Evolutionary conservation across 2,329 filamentous ascomycete genomes (phyloP).

Genomic region (Aspergillus terreus): DNA sequence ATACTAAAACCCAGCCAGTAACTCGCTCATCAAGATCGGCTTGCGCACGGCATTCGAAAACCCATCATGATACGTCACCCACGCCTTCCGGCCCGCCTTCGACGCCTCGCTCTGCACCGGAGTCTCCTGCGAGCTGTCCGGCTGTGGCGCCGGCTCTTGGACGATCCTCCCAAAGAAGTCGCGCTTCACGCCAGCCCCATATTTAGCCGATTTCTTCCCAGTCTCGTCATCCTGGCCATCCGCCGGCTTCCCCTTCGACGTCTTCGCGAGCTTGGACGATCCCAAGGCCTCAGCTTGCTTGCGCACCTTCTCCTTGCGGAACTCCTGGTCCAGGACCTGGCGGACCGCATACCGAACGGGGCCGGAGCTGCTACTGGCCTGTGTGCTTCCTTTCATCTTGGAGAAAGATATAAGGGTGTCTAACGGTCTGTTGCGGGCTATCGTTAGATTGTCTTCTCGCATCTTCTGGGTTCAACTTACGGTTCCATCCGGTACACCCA

Average conservation of each 20-base stretch:
- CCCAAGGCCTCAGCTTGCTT: conserved; percentile 60
- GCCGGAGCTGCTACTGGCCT: conserved; percentile 54
- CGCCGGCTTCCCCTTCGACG: conserved; percentile 21
- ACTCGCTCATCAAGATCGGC: conserved; percentile 74
- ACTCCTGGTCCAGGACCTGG: conserved; percentile 89
- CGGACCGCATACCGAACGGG: conserved; percentile 89
- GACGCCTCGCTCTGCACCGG: conserved; percentile 26
- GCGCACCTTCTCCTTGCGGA: conserved; percentile 66
- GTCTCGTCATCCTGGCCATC: conserved; percentile 26
- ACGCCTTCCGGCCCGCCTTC: conserved; percentile 59
- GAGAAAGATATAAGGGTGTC: conserved; percentile 70
- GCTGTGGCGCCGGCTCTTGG: conserved; percentile 39
- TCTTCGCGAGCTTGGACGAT: conserved; percentile 27
- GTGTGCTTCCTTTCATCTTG: conserved; percentile 29
- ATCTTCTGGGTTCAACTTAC: conserved; percentile 37
- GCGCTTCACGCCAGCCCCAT: conserved; percentile 53
- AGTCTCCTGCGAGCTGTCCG: conserved; percentile 30
- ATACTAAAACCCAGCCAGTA: conserved; percentile 52
- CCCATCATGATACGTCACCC: conserved; percentile 87
- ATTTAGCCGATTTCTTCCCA: conserved; percentile 24
- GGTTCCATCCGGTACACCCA: conserved; percentile 96
- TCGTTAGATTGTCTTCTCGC: background rate
- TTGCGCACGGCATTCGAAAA: conserved; percentile 90
- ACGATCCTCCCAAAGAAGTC: conserved; percentile 85
- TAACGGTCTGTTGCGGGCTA: conserved; percentile 50